Percentiles rank a stretch among this genome's conserved stretches.
Conservation (phyloP, 768 basidiomycete genomes). For the Mycena belliarum region DNA sequence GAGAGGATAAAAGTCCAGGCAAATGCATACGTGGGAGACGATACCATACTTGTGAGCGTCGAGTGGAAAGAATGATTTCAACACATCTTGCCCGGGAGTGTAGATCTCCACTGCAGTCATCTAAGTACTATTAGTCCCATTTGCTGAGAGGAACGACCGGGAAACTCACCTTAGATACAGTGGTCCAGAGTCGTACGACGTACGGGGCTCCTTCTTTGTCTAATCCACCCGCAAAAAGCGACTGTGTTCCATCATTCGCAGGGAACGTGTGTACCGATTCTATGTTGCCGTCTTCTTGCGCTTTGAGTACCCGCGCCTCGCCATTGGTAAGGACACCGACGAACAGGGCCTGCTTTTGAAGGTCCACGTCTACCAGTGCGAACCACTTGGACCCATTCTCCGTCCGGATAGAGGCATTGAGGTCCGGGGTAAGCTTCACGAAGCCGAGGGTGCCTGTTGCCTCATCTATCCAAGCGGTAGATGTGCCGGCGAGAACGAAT, state of each 20-base stretch:
- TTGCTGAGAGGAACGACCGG: conserved; percentile 6
- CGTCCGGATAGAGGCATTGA: conserved; percentile 47
- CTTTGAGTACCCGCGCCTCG: conserved; percentile 53
- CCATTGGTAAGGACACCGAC: conserved; percentile 61
- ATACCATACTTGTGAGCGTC: conserved; percentile 66
- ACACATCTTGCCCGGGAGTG: conserved; percentile 46
- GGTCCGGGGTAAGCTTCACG: conserved; percentile 45
- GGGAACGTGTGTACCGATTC: conserved; percentile 55
- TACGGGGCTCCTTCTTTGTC: conserved; percentile 52
- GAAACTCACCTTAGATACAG: neutral
- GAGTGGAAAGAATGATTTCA: conserved; percentile 61
- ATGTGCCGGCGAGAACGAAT: conserved; percentile 10
- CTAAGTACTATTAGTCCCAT: conserved; percentile 34
- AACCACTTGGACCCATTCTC: conserved; percentile 49
- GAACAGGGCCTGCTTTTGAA: conserved; percentile 56
- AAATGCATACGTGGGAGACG: conserved; percentile 57
- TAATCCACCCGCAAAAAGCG: conserved; percentile 59
- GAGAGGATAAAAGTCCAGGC: neutral
- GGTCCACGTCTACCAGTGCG: conserved; percentile 60
- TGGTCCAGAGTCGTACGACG: conserved; percentile 52
- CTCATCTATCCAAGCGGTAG: conserved; percentile 13
- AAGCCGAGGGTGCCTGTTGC: conserved; percentile 8
- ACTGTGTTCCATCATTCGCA: conserved; percentile 43
- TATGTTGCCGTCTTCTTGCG: conserved; percentile 43
- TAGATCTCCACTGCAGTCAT: conserved; percentile 56